phyloP scores from a whole-genome alignment of 2,329 filamentous ascomycete genomes.

The Graphilbum ipis-grandicollis region DNA sequence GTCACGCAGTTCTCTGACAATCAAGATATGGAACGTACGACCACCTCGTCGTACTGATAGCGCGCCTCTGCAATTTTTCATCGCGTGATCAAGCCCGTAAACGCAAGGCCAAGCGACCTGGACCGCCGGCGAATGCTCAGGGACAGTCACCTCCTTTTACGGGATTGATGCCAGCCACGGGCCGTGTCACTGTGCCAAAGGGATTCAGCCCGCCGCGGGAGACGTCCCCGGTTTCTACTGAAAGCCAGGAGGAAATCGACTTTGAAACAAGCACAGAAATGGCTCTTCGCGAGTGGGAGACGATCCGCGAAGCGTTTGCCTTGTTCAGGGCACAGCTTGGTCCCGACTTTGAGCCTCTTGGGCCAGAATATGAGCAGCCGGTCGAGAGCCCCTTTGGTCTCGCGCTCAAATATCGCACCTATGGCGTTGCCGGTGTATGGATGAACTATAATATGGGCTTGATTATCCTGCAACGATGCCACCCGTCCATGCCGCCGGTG shows the following conservation, averaged over 20 bases:
- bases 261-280: conserved; percentile 46
- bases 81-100: conserved; percentile 66
- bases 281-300: conserved; percentile 65
- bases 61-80: conserved; percentile 62
- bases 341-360: conserved; percentile 58
- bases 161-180: conserved; percentile 36
- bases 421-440: conserved; percentile 78
- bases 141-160: conserved; percentile 29
- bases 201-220: conserved; percentile 35
- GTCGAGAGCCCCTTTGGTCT: conserved; percentile 65
- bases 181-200: conserved; percentile 30
- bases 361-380: conserved; percentile 44
- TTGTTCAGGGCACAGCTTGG: conserved; percentile 49
- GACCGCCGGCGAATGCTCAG: conserved; percentile 6
- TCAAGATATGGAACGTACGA: conserved; percentile 69
- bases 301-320: conserved; percentile 54
- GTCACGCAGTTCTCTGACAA: background rate
- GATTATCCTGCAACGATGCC: conserved; percentile 65
- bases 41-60: conserved; percentile 68
- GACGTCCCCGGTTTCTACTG: conserved; percentile 22
- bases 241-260: conserved; percentile 33
- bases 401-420: conserved; percentile 66
- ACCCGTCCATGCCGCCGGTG: conserved; percentile 81
- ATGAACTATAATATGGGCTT: conserved; percentile 72
- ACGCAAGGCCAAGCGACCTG: conserved; percentile 39